Evolutionary conservation across 2,329 filamentous ascomycete species (phyloP).

Genomic region (Xylaria sp.): DNA sequence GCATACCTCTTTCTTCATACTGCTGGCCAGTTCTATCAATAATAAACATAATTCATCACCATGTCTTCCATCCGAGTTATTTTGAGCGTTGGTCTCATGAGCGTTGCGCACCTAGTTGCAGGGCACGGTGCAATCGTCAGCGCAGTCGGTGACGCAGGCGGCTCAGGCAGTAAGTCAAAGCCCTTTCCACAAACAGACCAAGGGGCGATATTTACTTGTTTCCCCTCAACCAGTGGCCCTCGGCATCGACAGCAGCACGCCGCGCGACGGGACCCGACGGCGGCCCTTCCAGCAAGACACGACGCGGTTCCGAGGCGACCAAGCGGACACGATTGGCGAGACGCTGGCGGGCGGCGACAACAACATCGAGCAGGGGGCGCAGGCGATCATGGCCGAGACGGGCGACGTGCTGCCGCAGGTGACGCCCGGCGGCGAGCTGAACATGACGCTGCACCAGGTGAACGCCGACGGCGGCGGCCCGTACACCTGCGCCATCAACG

Average conservation of each 20-base stretch:
- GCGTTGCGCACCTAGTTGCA: constrained; percentile 60
- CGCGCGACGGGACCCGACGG: constrained; percentile 65
- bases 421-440: constrained; percentile 58
- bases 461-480: constrained; percentile 71
- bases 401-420: constrained; percentile 65
- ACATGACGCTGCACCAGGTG: constrained; percentile 71
- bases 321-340: constrained; percentile 61
- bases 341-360: constrained; percentile 63
- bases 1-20: neutral
- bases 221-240: constrained; percentile 44
- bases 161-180: constrained; percentile 51
- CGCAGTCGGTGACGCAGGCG: constrained; percentile 63
- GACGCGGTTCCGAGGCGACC: constrained; percentile 63
- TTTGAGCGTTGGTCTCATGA: constrained; percentile 55
- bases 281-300: constrained; percentile 68
- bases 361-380: constrained; percentile 60
- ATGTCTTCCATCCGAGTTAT: constrained; percentile 39
- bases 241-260: constrained; percentile 59
- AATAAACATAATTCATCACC: constrained; percentile 11
- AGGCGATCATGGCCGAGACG: constrained; percentile 61
- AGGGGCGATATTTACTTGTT: neutral
- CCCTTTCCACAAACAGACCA: neutral
- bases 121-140: constrained; percentile 66
- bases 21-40: constrained; percentile 35
- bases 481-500: constrained; percentile 69